Evolutionary conservation across 169 alveolate genomes (phyloP).

Genomic region (Cryptosporidium xiaoi): DNA sequence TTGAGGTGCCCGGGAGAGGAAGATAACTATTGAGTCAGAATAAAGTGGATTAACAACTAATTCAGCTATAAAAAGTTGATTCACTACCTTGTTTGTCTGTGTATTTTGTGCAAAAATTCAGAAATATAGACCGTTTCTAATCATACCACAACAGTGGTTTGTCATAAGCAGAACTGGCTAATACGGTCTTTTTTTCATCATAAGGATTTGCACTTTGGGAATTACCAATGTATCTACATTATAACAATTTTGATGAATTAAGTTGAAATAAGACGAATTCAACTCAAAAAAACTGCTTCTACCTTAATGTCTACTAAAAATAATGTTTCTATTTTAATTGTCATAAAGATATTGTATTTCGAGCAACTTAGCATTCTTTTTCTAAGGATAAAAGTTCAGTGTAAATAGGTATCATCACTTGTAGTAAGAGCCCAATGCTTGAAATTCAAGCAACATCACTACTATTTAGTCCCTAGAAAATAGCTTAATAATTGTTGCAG

Average conservation of each 20-base stretch:
- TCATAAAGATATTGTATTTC: too few species aligned
- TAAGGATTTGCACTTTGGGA: neutral
- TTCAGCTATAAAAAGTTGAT: neutral
- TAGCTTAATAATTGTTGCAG: too few species aligned
- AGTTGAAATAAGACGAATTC: too few species aligned
- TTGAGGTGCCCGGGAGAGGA: too few species aligned
- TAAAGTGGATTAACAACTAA: too few species aligned
- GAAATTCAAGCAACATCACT: conserved; percentile 72
- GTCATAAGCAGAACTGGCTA: conserved; percentile 76
- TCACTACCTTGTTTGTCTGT: neutral
- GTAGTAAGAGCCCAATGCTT: conserved; percentile 75
- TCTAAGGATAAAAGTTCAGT: conserved; percentile 48
- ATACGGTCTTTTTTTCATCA: conserved; percentile 71
- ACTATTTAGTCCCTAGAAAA: neutral
- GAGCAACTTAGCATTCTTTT: too few species aligned
- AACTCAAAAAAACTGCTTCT: too few species aligned
- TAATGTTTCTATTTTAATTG: too few species aligned
- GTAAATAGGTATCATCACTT: conserved; percentile 31
- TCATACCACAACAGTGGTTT: conserved; percentile 53
- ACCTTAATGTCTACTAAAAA: too few species aligned
- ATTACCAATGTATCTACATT: too few species aligned
- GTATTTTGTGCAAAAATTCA: conserved; percentile 1
- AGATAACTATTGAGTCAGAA: too few species aligned
- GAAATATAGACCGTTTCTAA: conserved; percentile 65
- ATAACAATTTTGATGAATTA: too few species aligned